phyloP scores from a whole-genome alignment of 1,139 yeast species.

The Hanseniaspora uvarum region DNA sequence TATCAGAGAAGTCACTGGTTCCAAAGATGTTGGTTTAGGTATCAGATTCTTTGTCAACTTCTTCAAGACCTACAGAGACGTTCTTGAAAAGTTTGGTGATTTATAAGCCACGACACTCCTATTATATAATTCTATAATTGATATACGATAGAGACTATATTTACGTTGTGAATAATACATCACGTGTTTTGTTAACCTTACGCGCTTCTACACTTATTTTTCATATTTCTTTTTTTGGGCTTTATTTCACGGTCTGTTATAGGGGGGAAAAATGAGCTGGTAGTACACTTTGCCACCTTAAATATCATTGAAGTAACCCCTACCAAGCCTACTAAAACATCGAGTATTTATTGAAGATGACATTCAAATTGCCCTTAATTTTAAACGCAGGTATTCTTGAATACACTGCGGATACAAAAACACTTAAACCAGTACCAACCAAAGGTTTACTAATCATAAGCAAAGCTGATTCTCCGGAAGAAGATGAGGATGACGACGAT shows the following conservation, averaged over 20 bases:
- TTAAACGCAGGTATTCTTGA: constrained; percentile 8
- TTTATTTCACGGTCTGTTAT: not conserved
- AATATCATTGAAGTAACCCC: not conserved
- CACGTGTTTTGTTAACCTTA: not conserved
- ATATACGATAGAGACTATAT: not conserved
- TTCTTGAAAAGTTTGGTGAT: constrained; percentile 39
- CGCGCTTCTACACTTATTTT: no score
- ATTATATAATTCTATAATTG: not conserved
- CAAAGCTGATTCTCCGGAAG: not conserved
- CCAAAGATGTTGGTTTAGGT: constrained; percentile 59
- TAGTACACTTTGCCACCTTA: not conserved
- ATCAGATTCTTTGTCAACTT: constrained; percentile 54
- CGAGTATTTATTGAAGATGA: not conserved
- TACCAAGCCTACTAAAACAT: not conserved
- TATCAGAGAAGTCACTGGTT: constrained; percentile 64
- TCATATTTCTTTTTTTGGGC: not conserved
- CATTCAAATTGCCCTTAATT: constrained; percentile 4
- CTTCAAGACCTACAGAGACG: constrained; percentile 48
- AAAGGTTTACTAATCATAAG: constrained; percentile 9
- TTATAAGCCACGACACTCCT: constrained; percentile 26
- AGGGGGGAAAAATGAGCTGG: no score
- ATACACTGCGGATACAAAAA: not conserved
- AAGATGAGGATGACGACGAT: constrained; percentile 6
- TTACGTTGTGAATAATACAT: not conserved
- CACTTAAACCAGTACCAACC: constrained; percentile 1